Percentiles rank a stretch among this genome's conserved stretches.
Conservation (phyloP, 106 monocot genomes). For the Dioscorea dumetorum region DNA sequence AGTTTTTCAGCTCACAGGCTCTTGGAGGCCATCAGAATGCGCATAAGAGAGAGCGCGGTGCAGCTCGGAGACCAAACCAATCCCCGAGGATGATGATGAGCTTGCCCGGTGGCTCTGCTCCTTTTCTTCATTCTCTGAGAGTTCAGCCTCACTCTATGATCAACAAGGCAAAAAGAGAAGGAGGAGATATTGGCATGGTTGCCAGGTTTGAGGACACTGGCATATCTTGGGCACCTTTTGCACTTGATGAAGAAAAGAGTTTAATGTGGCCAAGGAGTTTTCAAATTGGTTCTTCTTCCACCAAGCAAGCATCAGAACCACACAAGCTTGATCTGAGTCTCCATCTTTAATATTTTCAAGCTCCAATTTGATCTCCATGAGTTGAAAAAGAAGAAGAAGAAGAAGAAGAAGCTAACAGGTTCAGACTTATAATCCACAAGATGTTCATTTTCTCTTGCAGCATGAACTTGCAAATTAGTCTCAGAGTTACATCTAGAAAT, state of each 20-base stretch:
- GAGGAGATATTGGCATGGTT: background rate
- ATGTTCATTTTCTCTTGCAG: too few relatives aligned
- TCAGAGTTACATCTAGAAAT: too few relatives aligned
- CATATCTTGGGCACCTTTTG: constrained; percentile 16
- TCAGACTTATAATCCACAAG: too few relatives aligned
- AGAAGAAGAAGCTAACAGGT: too few relatives aligned
- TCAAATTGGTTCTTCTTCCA: constrained; percentile 16
- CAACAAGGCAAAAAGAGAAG: constrained; percentile 14
- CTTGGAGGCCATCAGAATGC: constrained; percentile 82
- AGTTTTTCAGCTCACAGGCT: constrained; percentile 80
- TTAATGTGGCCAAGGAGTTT: constrained; percentile 41
- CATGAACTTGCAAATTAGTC: too few relatives aligned
- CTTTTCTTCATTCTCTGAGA: background rate
- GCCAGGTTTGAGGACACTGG: constrained; percentile 19
- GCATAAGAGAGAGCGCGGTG: constrained; percentile 72
- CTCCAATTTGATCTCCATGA: too few relatives aligned
- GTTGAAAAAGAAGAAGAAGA: too few relatives aligned
- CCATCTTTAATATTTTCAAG: constrained; percentile 20
- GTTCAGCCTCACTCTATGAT: constrained; percentile 42
- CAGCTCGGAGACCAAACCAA: constrained; percentile 38
- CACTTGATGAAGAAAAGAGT: constrained; percentile 25
- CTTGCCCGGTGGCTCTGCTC: background rate
- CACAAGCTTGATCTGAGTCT: constrained; percentile 56
- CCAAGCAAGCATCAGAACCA: constrained; percentile 14
- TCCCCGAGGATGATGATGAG: constrained; percentile 23